Evolutionary conservation across 176 grass and related monocot genomes (phyloP).

Genomic region (Aegilops sharonensis): DNA sequence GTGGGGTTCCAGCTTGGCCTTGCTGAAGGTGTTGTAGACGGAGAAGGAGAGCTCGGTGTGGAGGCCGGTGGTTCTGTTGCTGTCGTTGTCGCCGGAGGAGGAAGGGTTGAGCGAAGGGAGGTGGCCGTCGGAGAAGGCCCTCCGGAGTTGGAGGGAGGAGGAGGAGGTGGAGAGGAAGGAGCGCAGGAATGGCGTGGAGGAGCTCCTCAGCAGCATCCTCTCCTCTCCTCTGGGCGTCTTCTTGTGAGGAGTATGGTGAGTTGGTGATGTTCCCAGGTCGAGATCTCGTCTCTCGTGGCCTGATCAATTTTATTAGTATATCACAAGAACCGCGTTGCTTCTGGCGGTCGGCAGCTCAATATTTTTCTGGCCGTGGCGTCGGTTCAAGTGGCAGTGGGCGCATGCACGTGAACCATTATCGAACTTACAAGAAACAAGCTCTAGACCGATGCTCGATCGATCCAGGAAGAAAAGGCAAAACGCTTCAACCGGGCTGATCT

Average conservation of each 20-base stretch:
- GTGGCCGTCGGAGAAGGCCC: slow-evolving; percentile 61
- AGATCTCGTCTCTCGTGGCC: slow-evolving; percentile 28
- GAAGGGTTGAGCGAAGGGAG: slow-evolving; percentile 41
- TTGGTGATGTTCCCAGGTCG: neutral
- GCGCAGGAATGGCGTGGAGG: slow-evolving; percentile 51
- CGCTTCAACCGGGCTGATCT: neutral
- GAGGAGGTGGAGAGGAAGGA: slow-evolving; percentile 12
- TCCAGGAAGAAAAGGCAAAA: neutral
- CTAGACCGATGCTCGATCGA: neutral
- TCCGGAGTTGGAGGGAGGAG: slow-evolving; percentile 33
- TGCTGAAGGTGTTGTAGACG: slow-evolving; percentile 40
- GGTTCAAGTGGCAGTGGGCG: neutral
- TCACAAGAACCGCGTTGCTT: neutral
- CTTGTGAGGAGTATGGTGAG: neutral
- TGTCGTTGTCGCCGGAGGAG: neutral
- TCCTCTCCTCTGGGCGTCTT: neutral
- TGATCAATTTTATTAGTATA: neutral
- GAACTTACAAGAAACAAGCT: neutral
- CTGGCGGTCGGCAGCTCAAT: neutral
- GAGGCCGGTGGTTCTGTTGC: slow-evolving; percentile 18
- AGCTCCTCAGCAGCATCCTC: slow-evolving; percentile 45
- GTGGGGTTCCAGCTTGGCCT: slow-evolving; percentile 1
- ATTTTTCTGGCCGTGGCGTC: too few relatives aligned
- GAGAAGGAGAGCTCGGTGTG: slow-evolving; percentile 68
- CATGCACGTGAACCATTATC: slow-evolving; percentile 31